phyloP scores from a whole-genome alignment of 768 basidiomycete species.

The Lentinula raphanica region DNA sequence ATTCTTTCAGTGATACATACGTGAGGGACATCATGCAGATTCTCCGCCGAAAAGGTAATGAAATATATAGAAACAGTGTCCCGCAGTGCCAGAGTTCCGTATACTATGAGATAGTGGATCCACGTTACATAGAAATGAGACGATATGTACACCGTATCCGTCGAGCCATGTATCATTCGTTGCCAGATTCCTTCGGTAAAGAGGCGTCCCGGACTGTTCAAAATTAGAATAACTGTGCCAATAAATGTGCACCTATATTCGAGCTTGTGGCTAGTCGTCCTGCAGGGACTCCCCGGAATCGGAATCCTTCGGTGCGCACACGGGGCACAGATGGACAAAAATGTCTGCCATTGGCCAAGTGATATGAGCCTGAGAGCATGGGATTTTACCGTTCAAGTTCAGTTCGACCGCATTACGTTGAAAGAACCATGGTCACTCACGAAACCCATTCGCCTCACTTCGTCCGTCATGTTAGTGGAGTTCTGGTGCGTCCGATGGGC shows the following conservation, averaged over 20 bases:
- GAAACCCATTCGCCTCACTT: slow-evolving; percentile 25
- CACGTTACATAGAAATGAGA: neutral
- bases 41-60: slow-evolving; percentile 3
- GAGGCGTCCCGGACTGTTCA: neutral
- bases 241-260: neutral
- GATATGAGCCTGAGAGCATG: slow-evolving; percentile 7
- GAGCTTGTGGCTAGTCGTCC: neutral
- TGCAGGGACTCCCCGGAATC: neutral
- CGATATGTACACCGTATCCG: neutral
- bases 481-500: neutral
- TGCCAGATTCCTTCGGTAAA: neutral
- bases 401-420: slow-evolving; percentile 34
- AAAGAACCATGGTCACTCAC: slow-evolving; percentile 42
- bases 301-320: neutral
- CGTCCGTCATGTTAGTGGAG: neutral
- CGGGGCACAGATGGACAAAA: slow-evolving; percentile 4
- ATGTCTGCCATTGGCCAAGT: slow-evolving; percentile 8
- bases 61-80: neutral
- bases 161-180: neutral
- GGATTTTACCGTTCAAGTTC: slow-evolving; percentile 12
- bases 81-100: neutral
- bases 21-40: neutral
- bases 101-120: neutral
- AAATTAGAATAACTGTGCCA: neutral
- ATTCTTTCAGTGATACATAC: neutral